phyloP scores from a whole-genome alignment of 257 asterid genomes.

The Nicotiana paniculata region DNA sequence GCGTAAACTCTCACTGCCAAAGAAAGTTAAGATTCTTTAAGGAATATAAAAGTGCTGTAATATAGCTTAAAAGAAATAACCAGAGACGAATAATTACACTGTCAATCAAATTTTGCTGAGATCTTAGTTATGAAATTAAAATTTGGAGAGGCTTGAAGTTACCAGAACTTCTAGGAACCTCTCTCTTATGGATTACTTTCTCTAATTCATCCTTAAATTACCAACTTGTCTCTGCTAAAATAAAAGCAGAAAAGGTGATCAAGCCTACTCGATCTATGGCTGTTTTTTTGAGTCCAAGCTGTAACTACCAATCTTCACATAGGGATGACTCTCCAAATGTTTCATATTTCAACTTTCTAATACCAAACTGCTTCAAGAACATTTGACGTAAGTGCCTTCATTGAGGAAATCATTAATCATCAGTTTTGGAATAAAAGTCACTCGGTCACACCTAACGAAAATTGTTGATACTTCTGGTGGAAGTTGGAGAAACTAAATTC shows the following conservation, averaged over 20 bases:
- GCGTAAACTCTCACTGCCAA: slow-evolving; percentile 36
- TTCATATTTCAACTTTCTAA: not conserved
- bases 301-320: not conserved
- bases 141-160: not conserved
- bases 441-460: not conserved
- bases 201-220: not conserved
- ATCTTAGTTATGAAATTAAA: not conserved
- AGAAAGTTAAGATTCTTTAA: slow-evolving; percentile 12
- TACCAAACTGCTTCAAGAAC: not conserved
- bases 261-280: not conserved
- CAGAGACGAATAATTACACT: not conserved
- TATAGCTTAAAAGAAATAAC: not conserved
- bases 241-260: not conserved
- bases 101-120: not conserved
- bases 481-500: not conserved
- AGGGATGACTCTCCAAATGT: not conserved
- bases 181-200: not conserved
- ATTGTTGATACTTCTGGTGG: not conserved
- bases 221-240: not conserved
- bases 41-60: not conserved
- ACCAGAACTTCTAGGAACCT: not conserved
- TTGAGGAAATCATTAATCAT: not conserved
- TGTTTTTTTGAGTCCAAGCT: not conserved
- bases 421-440: not conserved
- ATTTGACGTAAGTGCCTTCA: not conserved